Evolutionary conservation across 257 asterid genomes (phyloP).

Genomic region (Catharanthus roseus): DNA sequence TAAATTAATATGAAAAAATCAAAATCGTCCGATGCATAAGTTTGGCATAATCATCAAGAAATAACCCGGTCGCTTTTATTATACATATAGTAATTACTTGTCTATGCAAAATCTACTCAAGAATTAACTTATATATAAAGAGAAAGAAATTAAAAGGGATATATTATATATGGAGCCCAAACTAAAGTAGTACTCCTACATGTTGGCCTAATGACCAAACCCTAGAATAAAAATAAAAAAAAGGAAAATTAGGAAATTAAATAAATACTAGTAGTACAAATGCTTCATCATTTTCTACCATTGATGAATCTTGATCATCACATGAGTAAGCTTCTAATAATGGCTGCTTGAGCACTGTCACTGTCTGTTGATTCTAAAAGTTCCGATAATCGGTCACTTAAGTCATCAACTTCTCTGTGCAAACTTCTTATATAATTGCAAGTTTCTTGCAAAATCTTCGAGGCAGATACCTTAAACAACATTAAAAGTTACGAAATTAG

Average conservation of each 20-base stretch:
- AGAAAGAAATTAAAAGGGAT: neutral
- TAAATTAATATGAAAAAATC: too few relatives aligned
- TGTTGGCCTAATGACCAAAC: slow-evolving; percentile 63
- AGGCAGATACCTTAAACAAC: slow-evolving; percentile 59
- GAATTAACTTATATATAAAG: neutral
- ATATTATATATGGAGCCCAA: slow-evolving; percentile 15
- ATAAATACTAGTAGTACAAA: slow-evolving; percentile 13
- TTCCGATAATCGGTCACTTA: slow-evolving; percentile 74
- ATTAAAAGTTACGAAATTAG: neutral
- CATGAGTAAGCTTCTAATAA: slow-evolving; percentile 87
- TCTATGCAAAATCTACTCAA: slow-evolving; percentile 22
- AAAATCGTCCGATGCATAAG: slow-evolving; percentile 21
- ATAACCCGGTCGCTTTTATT: slow-evolving; percentile 14
- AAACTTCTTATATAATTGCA: slow-evolving; percentile 84
- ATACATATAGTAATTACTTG: too few relatives aligned
- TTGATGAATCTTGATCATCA: slow-evolving; percentile 19
- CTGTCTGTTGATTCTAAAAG: slow-evolving; percentile 76
- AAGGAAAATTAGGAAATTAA: slow-evolving; percentile 6
- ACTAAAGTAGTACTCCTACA: slow-evolving; percentile 22
- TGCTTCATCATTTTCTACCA: neutral
- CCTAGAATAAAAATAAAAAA: slow-evolving; percentile 30
- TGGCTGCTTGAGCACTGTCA: slow-evolving; percentile 84
- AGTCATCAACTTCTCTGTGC: slow-evolving; percentile 83
- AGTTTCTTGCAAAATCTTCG: slow-evolving; percentile 92
- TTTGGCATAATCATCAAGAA: slow-evolving; percentile 10